Conservation (phyloP, 805 yeast species). For the Candida vaughaniae region DNA sequence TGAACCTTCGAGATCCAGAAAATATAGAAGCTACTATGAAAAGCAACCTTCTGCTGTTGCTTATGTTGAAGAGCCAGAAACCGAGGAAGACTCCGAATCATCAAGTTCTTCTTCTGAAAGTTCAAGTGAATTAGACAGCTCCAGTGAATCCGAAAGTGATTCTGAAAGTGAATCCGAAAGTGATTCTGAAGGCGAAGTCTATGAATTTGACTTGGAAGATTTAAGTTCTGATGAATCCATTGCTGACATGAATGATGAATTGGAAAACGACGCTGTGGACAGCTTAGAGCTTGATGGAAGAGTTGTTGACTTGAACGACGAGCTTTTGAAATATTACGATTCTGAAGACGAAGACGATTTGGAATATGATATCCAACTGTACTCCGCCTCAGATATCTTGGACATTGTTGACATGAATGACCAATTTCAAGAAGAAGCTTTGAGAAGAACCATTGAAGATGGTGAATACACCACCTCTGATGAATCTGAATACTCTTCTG, state of each 20-base stretch:
- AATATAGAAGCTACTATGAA: slow-evolving; percentile 33
- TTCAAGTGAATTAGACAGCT: too few species aligned
- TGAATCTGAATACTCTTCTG: slow-evolving; percentile 17
- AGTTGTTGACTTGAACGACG: slow-evolving; percentile 30
- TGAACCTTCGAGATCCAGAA: slow-evolving; percentile 13
- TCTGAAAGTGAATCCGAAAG: slow-evolving; percentile 5
- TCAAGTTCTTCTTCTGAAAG: slow-evolving; percentile 3
- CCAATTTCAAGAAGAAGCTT: slow-evolving; percentile 35
- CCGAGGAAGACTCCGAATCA: slow-evolving; percentile 21
- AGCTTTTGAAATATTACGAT: slow-evolving; percentile 27
- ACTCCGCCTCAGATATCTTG: slow-evolving; percentile 19
- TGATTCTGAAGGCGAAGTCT: slow-evolving; percentile 22
- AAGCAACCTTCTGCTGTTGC: slow-evolving; percentile 35
- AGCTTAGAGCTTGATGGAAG: slow-evolving; percentile 24
- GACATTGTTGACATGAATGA: slow-evolving; percentile 41
- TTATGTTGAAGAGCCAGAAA: slow-evolving; percentile 45
- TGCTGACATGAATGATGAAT: slow-evolving; percentile 34
- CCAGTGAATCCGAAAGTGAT: neutral
- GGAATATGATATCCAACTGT: slow-evolving; percentile 9
- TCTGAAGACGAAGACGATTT: slow-evolving; percentile 6
- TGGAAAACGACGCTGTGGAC: slow-evolving; percentile 28
- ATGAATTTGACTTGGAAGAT: slow-evolving; percentile 26
- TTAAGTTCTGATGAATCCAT: slow-evolving; percentile 16
- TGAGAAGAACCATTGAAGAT: slow-evolving; percentile 2
- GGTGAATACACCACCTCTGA: slow-evolving; percentile 2